These are phyloP conservation scores for Trichoderma pleuroti DNA, from an alignment of 2,329 filamentous ascomycete genomes.

Conservation along the genomic window DNA sequence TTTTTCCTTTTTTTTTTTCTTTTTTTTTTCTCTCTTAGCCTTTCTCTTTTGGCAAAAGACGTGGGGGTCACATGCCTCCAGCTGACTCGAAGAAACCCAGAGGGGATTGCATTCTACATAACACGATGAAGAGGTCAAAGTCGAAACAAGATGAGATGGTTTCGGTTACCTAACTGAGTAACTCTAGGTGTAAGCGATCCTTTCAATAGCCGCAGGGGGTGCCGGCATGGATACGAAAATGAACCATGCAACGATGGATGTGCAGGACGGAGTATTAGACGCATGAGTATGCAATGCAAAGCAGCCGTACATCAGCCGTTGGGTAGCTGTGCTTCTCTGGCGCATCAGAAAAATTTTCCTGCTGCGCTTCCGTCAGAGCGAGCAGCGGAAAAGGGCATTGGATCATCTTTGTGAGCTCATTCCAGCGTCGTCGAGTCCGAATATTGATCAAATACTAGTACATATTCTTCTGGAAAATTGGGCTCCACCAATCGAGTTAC, in stretches of 20 bases:
- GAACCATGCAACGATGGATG: not conserved
- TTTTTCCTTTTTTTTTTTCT: no score
- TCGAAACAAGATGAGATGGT: not conserved
- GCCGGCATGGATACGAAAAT: not conserved
- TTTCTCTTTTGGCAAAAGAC: not conserved
- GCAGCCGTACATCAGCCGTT: constrained; percentile 12
- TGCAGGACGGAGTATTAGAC: constrained; percentile 2
- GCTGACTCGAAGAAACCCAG: not conserved
- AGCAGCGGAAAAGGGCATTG: not conserved
- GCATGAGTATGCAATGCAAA: not conserved
- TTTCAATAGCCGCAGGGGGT: not conserved
- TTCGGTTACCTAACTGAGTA: not conserved
- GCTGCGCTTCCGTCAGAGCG: not conserved
- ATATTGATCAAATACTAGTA: not conserved
- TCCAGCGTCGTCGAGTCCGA: not conserved
- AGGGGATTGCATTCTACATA: not conserved
- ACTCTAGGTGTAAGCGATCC: not conserved
- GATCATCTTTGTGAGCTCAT: not conserved
- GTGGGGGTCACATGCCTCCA: constrained; percentile 3
- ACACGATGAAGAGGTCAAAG: not conserved
- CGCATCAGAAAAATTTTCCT: not conserved
- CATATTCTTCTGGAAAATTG: constrained; percentile 12
- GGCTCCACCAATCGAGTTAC: constrained; percentile 16
- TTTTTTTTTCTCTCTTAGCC: not conserved
- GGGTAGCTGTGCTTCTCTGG: constrained; percentile 3